Conservation (phyloP, 306 rosid species). For the Inga leiocalycina region DNA sequence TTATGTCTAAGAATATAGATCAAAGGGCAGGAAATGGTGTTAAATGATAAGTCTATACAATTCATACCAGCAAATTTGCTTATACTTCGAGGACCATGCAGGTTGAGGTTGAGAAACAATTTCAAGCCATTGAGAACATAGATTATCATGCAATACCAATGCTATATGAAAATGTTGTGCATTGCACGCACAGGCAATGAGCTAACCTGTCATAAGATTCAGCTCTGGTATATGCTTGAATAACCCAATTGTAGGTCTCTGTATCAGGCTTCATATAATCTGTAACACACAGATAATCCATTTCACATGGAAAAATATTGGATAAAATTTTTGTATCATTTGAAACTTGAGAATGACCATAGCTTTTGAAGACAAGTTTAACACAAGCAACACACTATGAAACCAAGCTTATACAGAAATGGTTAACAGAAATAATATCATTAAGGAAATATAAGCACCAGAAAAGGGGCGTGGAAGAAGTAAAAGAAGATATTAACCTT, state of each 20-base stretch:
- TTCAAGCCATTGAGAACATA: conserved; percentile 23
- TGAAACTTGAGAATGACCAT: background rate
- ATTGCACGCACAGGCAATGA: conserved; percentile 9
- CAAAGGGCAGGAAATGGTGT: background rate
- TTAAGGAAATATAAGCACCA: conserved; percentile 20
- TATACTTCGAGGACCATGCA: conserved; percentile 3
- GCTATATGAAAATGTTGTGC: background rate
- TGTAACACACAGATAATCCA: conserved; percentile 43
- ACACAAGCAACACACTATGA: conserved; percentile 23
- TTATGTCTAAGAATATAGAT: background rate
- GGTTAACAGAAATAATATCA: conserved; percentile 26
- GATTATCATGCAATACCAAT: conserved; percentile 6
- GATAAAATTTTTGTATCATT: background rate
- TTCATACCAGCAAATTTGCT: background rate
- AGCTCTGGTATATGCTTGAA: conserved; percentile 97
- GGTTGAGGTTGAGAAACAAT: conserved; percentile 10
- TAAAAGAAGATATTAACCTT: conserved; percentile 56
- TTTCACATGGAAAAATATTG: conserved; percentile 23
- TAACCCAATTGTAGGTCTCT: conserved; percentile 97
- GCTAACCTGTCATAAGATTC: conserved; percentile 95
- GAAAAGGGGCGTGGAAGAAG: conserved; percentile 25
- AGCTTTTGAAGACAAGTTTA: conserved; percentile 25
- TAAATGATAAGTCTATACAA: background rate
- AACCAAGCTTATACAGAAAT: conserved; percentile 15
- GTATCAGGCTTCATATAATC: conserved; percentile 94